A percentile compares a stretch with the other conserved stretches of the same genome.
Conservation (phyloP, 345 rosid genomes). For the Acer negundo region DNA sequence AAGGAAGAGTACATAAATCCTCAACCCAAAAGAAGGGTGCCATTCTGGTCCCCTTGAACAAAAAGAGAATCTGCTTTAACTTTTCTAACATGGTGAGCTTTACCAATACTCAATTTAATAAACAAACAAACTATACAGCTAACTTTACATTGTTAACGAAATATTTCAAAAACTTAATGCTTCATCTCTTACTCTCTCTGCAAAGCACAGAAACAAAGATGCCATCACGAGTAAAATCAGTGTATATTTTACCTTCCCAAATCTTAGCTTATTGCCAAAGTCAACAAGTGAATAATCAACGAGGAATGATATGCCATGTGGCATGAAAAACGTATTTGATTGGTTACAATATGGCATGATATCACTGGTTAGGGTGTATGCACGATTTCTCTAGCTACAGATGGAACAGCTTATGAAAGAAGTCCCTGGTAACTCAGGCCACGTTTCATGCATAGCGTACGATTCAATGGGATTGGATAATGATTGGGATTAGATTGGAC, state of each 20-base stretch:
- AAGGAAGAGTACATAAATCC: neutral
- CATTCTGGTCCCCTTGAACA: neutral
- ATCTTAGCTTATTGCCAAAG: neutral
- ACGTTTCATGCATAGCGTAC: too few relatives aligned
- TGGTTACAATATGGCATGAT: too few relatives aligned
- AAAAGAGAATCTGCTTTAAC: neutral
- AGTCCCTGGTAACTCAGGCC: too few relatives aligned
- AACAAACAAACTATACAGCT: neutral
- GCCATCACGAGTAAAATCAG: neutral
- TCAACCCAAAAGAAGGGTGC: neutral
- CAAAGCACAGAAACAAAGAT: neutral
- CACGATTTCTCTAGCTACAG: too few relatives aligned
- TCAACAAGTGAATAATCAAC: neutral
- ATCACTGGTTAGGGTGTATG: too few relatives aligned
- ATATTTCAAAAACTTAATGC: neutral
- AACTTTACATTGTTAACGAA: neutral
- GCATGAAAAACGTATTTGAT: too few relatives aligned
- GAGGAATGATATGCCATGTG: neutral
- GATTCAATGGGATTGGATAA: too few relatives aligned
- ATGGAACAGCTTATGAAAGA: too few relatives aligned
- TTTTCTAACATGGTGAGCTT: neutral
- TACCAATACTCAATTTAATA: neutral
- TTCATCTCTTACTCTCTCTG: constrained; percentile 3
- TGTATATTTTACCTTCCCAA: neutral
- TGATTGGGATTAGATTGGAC: too few relatives aligned